These are phyloP conservation scores for Clonostachys byssicola DNA, from an alignment of 2,329 filamentous ascomycete genomes.

Conservation along the genomic window DNA sequence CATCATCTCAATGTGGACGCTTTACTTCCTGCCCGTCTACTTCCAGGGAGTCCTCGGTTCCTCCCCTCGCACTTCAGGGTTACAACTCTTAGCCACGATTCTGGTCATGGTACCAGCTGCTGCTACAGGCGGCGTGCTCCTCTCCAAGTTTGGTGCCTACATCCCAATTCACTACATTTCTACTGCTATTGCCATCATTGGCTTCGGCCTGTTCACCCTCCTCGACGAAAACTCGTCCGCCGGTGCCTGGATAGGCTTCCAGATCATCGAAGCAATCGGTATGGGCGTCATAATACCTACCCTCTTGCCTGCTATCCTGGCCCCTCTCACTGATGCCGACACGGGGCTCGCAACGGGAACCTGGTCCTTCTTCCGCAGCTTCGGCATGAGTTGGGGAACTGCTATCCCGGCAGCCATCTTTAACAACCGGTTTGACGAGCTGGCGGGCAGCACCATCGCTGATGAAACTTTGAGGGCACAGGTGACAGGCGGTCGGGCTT, in stretches of 20 bases:
- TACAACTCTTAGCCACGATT: slow-evolving; percentile 23
- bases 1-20: slow-evolving; percentile 22
- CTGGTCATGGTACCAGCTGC: slow-evolving; percentile 15
- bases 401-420: slow-evolving; percentile 35
- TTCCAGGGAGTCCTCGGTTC: slow-evolving; percentile 35
- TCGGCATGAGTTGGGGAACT: slow-evolving; percentile 42
- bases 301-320: slow-evolving; percentile 37
- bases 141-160: slow-evolving; percentile 23
- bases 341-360: slow-evolving; percentile 6
- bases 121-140: slow-evolving; percentile 12
- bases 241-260: slow-evolving; percentile 33
- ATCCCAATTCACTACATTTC: slow-evolving; percentile 19
- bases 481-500: slow-evolving; percentile 12
- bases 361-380: slow-evolving; percentile 35
- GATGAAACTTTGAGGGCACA: slow-evolving; percentile 6
- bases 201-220: slow-evolving; percentile 34
- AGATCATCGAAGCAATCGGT: slow-evolving; percentile 32
- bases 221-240: slow-evolving; percentile 28
- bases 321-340: slow-evolving; percentile 11
- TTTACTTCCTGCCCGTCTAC: slow-evolving; percentile 40
- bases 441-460: slow-evolving; percentile 7
- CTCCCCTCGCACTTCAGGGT: slow-evolving; percentile 21
- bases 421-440: slow-evolving; percentile 3
- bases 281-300: slow-evolving; percentile 33
- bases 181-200: slow-evolving; percentile 23